Percentiles rank a stretch among this genome's conserved stretches.
phyloP scores from a whole-genome alignment of 2,329 filamentous ascomycete genomes.

The Parastagonospora nodorum region DNA sequence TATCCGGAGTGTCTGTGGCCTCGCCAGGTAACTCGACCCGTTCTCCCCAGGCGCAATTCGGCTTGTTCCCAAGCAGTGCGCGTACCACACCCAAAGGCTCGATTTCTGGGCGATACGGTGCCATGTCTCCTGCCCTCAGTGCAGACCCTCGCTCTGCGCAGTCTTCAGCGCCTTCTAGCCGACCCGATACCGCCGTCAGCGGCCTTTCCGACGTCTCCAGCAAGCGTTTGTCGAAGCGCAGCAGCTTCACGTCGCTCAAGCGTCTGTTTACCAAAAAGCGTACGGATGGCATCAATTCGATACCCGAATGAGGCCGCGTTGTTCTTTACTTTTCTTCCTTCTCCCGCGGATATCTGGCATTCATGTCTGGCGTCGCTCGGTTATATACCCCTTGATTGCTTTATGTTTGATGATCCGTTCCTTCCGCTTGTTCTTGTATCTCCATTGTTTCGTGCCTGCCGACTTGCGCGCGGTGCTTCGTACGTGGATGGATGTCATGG shows the following conservation, averaged over 20 bases:
- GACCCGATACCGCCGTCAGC: slow-evolving; percentile 38
- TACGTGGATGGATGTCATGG: background rate
- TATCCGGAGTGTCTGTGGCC: slow-evolving; percentile 41
- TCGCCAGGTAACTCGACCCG: slow-evolving; percentile 35
- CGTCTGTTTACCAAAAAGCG: slow-evolving; percentile 45
- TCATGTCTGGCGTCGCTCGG: slow-evolving; percentile 30
- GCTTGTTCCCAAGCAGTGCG: slow-evolving; percentile 39
- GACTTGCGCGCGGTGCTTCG: background rate
- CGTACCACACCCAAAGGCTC: slow-evolving; percentile 41
- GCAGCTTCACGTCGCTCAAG: slow-evolving; percentile 43
- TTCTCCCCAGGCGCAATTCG: slow-evolving; percentile 42
- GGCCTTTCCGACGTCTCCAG: slow-evolving; percentile 22
- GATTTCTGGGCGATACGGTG: slow-evolving; percentile 31
- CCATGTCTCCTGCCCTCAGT: slow-evolving; percentile 29
- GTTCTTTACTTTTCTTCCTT: slow-evolving; percentile 13
- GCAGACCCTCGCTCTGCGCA: slow-evolving; percentile 15
- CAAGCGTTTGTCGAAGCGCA: slow-evolving; percentile 37
- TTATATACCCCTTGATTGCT: slow-evolving; percentile 39
- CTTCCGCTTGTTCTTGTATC: slow-evolving; percentile 10
- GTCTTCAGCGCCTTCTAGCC: slow-evolving; percentile 22
- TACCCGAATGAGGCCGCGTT: slow-evolving; percentile 34
- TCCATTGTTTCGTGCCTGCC: background rate
- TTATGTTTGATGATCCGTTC: slow-evolving; percentile 10
- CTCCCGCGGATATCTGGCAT: slow-evolving; percentile 26
- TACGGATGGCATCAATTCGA: slow-evolving; percentile 37